Percentiles rank a stretch among this genome's conserved stretches.
phyloP scores from a whole-genome alignment of 1,284 basidiomycete genomes.

The Quambalaria eucalypti region DNA sequence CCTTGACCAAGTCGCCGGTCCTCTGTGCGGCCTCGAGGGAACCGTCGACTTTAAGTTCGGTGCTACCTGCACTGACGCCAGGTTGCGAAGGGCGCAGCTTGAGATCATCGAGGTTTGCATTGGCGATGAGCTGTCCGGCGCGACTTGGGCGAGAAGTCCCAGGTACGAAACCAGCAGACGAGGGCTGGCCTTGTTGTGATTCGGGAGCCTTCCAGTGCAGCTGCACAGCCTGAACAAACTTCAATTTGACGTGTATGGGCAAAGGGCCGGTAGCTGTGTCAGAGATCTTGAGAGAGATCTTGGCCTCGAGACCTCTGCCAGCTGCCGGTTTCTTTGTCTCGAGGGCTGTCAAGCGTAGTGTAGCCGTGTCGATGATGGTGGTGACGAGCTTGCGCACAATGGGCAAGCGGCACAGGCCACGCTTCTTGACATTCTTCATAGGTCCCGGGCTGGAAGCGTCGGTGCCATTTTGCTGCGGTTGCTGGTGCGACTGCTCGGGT shows the following conservation, averaged over 20 bases:
- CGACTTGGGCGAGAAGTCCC: not conserved
- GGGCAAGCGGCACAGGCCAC: slow-evolving; percentile 4
- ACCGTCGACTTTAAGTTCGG: not conserved
- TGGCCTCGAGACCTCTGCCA: not conserved
- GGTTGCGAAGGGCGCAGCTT: not conserved
- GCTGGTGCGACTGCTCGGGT: not conserved
- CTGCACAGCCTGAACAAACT: not conserved
- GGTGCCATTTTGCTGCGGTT: not conserved
- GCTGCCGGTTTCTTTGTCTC: not conserved
- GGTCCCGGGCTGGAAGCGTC: too few relatives aligned
- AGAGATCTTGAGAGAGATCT: not conserved
- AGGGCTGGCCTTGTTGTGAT: not conserved
- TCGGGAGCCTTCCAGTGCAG: not conserved
- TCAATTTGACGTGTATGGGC: slow-evolving; percentile 3
- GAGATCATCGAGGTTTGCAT: not conserved
- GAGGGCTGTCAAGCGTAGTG: slow-evolving; percentile 1
- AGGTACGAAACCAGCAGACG: not conserved
- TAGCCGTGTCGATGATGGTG: not conserved
- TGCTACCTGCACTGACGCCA: not conserved
- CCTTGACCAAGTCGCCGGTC: not conserved
- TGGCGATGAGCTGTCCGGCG: not conserved
- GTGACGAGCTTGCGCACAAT: slow-evolving; percentile 6
- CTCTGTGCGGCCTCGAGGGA: not conserved
- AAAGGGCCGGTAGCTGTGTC: slow-evolving; percentile 4
- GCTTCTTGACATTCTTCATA: not conserved